Conservation (phyloP, 768 basidiomycete species). For the Podaxis sp. region DNA sequence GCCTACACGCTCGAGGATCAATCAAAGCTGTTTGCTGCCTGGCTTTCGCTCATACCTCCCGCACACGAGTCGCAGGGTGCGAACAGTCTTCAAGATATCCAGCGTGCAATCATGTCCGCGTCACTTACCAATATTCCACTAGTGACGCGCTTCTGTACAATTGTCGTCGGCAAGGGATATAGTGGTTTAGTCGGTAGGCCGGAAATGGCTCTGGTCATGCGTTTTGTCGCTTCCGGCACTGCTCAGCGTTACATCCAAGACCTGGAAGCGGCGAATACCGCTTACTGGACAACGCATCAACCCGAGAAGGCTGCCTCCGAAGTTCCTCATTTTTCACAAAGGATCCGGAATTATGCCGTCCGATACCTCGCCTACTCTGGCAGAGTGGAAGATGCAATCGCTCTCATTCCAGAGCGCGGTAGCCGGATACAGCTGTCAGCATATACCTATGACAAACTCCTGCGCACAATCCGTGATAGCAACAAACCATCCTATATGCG, state of each 20-base stretch:
- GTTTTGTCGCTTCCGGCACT: constrained; percentile 36
- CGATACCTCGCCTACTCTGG: constrained; percentile 38
- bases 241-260: constrained; percentile 40
- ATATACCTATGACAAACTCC: constrained; percentile 37
- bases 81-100: constrained; percentile 22
- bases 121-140: constrained; percentile 26
- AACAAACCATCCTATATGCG: constrained; percentile 9
- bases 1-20: constrained; percentile 15
- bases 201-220: constrained; percentile 40
- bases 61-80: not conserved
- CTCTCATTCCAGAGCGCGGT: constrained; percentile 39
- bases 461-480: constrained; percentile 23
- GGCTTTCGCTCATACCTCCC: constrained; percentile 36
- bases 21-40: constrained; percentile 23
- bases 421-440: constrained; percentile 31
- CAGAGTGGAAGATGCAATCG: constrained; percentile 40
- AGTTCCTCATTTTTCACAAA: constrained; percentile 17
- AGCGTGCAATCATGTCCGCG: constrained; percentile 24
- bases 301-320: constrained; percentile 4
- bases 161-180: constrained; percentile 42
- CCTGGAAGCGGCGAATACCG: constrained; percentile 25
- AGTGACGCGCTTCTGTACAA: constrained; percentile 30
- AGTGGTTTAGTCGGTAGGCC: constrained; percentile 18
- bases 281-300: constrained; percentile 21
- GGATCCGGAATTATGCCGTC: constrained; percentile 39